Evolutionary conservation across 148 eudicot genomes (phyloP), one percentile per base, ranked within the genome.

Genomic region (Arctostaphylos glauca): DNA sequence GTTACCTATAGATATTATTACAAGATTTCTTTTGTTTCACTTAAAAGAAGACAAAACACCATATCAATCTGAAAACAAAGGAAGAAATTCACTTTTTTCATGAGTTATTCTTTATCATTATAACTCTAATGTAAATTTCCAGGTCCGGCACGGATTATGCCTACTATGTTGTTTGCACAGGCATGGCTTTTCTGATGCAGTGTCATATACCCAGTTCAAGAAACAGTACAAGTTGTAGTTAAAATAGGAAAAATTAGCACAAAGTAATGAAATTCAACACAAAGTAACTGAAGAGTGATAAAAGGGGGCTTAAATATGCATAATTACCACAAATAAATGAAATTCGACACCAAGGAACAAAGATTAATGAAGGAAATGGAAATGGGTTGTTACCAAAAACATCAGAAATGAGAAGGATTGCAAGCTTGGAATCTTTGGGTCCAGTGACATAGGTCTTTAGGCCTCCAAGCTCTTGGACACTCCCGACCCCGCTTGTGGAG

Each of bases 341-440:
- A 70, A 81, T 15, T 71, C 23, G 52, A 53, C 18, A 41, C 66
- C 44, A 48, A 71, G 55, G 55, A 68, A n/a, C 64, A 56, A 46
- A 72, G 9, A 71, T 15, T 38, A 50, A 58, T 38, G 78, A 52
- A 81, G 54, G 25, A 54, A 70, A 49, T 15, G 25, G 60, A 67
- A 76, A 80, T 49, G 71, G 82, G 67, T 54, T 15, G 13, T 81
- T 84, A 88, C 90, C 88, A 74, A 74, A 86, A 75, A 86, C 86
- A 81, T 88, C 90, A 76, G 88, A 66, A 80, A 80, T n/a, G 19
- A 88, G 80, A 83, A 88, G 77, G 49, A 88, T 60, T 15, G 90
- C 88, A 47, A 59, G 85, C 58, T 84, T 86, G 18, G 88, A 82
- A 46, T 86, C 86, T 4, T 77, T 78, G 64, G 84, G 38, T 8